Percentiles rank a stretch among this genome's conserved stretches.
Conservation (phyloP, 2,329 filamentous ascomycete species). For the Akanthomyces muscarius region DNA sequence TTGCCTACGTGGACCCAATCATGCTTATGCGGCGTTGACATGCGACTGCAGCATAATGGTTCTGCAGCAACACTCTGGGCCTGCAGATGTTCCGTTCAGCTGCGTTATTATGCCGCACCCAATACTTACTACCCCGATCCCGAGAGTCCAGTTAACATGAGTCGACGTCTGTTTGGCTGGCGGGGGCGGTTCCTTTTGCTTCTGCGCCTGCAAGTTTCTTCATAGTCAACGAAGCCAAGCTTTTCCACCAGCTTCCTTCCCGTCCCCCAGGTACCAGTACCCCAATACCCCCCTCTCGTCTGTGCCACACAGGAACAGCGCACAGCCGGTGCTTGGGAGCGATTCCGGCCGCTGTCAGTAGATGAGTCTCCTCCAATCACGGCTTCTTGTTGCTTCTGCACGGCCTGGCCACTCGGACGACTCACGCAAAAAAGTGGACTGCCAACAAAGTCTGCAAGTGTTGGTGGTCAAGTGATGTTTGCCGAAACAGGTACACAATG, state of each 20-base stretch:
- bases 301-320: not conserved
- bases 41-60: not conserved
- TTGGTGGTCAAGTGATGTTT: not conserved
- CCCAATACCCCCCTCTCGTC: not conserved
- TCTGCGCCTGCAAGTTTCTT: not conserved
- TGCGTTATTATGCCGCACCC: conserved; percentile 5
- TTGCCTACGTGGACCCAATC: conserved; percentile 15
- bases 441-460: conserved; percentile 1
- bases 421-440: conserved; percentile 9
- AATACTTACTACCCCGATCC: not conserved
- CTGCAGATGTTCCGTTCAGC: not conserved
- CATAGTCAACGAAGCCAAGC: not conserved
- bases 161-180: not conserved
- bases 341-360: not conserved
- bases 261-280: not conserved
- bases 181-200: not conserved
- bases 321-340: not conserved
- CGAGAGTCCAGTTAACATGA: not conserved
- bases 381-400: not conserved
- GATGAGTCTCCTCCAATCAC: not conserved
- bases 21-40: not conserved
- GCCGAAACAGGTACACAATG: not conserved
- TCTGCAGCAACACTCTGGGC: not conserved
- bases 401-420: conserved; percentile 6
- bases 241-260: not conserved